Conservation (phyloP, 225 moss, liverwort and hornwort species). For the Sphagnum tenellum region DNA sequence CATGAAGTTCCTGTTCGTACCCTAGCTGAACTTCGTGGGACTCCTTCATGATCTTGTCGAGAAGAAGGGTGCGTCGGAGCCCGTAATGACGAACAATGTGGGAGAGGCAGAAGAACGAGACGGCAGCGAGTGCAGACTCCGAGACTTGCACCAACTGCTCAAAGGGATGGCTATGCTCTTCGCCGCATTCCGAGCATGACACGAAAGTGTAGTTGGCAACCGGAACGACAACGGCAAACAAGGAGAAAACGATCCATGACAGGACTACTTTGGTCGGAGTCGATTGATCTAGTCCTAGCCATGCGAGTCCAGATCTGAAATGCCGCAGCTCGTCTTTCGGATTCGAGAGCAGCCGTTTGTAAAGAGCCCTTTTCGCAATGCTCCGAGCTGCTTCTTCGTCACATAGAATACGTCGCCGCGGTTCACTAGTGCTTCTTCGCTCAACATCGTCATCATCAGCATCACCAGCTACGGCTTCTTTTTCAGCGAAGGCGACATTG, state of each 20-base stretch:
- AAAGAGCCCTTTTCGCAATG: too few relatives aligned
- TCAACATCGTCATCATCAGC: too few relatives aligned
- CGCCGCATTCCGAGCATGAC: conserved; percentile 64
- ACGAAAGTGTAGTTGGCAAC: conserved; percentile 42
- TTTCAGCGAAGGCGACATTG: too few relatives aligned
- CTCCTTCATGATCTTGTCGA: conserved; percentile 63
- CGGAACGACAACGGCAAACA: conserved; percentile 56
- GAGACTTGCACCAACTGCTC: conserved; percentile 56
- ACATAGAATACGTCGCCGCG: too few relatives aligned
- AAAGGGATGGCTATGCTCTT: conserved; percentile 60
- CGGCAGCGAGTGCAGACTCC: conserved; percentile 60
- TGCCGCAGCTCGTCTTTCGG: conserved; percentile 50
- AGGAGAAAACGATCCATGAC: conserved; percentile 57
- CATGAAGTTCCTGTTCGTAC: conserved; percentile 63
- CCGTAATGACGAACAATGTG: conserved; percentile 60
- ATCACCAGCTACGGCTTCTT: too few relatives aligned
- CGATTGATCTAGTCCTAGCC: conserved; percentile 72
- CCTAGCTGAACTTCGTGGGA: conserved; percentile 44
- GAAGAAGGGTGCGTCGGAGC: conserved; percentile 56
- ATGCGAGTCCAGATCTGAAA: conserved; percentile 55
- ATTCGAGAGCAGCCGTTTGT: too few relatives aligned
- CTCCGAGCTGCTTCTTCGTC: too few relatives aligned
- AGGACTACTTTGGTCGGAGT: conserved; percentile 31
- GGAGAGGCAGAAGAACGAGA: conserved; percentile 68
- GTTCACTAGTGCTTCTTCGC: too few relatives aligned